Percentiles rank a stretch among this genome's conserved stretches.
phyloP scores from a whole-genome alignment of 2,329 filamentous ascomycete genomes.

The Cladosporium velox region DNA sequence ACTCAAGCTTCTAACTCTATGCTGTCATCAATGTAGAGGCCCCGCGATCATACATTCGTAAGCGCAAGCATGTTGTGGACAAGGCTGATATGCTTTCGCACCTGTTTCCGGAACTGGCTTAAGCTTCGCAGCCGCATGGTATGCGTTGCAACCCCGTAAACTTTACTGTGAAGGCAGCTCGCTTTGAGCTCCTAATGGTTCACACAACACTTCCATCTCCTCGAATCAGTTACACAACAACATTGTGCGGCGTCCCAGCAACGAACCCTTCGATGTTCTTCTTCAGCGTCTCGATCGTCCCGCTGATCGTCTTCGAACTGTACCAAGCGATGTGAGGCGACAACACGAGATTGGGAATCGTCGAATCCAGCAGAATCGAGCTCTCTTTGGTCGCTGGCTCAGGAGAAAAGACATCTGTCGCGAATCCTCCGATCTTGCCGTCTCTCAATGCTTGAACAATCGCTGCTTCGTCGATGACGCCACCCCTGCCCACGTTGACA shows the following conservation, averaged over 20 bases:
- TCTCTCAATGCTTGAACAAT: slow-evolving; percentile 49
- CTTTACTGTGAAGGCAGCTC: not conserved
- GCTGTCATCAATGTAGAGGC: not conserved
- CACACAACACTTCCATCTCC: not conserved
- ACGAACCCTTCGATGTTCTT: slow-evolving; percentile 52
- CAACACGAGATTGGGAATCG: slow-evolving; percentile 52
- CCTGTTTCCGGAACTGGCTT: not conserved
- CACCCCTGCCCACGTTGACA: slow-evolving; percentile 52
- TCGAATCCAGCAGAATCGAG: slow-evolving; percentile 47
- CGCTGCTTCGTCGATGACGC: slow-evolving; percentile 54
- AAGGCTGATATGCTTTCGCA: not conserved
- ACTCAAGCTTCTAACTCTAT: not conserved
- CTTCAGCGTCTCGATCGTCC: slow-evolving; percentile 48
- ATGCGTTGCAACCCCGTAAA: not conserved
- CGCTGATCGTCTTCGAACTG: slow-evolving; percentile 50
- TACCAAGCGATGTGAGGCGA: slow-evolving; percentile 58
- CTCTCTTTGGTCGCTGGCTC: slow-evolving; percentile 51
- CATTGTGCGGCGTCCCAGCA: slow-evolving; percentile 42
- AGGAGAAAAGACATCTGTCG: slow-evolving; percentile 52
- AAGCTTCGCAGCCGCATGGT: not conserved
- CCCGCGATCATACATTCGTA: not conserved
- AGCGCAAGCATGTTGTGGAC: not conserved
- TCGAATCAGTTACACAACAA: slow-evolving; percentile 31
- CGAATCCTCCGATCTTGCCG: slow-evolving; percentile 51
- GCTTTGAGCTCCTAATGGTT: not conserved